phyloP scores from a whole-genome alignment of 208 protist species.

The Acanthamoeba royreba region DNA sequence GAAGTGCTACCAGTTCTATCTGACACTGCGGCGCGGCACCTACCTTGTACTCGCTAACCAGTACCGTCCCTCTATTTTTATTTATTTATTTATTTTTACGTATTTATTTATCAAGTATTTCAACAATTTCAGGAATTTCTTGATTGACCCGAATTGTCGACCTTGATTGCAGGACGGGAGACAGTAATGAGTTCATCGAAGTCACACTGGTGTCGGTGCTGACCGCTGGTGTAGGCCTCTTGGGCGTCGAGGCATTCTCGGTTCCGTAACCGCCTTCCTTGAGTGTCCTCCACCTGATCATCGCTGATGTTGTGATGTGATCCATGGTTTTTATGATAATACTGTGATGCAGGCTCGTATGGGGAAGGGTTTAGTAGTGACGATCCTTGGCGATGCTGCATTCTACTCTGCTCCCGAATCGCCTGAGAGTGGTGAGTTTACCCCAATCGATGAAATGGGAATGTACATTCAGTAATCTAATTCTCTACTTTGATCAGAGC shows the following conservation, averaged over 20 bases:
- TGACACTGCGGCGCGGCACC: not conserved
- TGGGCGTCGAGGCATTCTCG: not conserved
- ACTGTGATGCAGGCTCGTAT: not conserved
- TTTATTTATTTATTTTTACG: not conserved
- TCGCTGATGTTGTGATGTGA: not conserved
- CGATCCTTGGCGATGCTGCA: constrained; percentile 56
- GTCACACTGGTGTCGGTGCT: not conserved
- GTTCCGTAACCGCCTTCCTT: too few relatives aligned
- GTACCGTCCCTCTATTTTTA: not conserved
- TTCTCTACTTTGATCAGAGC: not conserved
- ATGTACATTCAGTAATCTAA: not conserved
- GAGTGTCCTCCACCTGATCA: not conserved
- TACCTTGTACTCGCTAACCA: not conserved
- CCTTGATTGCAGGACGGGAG: not conserved
- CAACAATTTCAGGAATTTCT: too few relatives aligned
- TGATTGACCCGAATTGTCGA: too few relatives aligned
- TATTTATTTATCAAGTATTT: not conserved
- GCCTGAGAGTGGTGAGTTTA: not conserved
- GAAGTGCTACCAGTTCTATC: not conserved
- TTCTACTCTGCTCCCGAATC: constrained; percentile 55
- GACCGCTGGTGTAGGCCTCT: not conserved
- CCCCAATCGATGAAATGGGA: too few relatives aligned
- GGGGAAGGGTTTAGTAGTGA: not conserved
- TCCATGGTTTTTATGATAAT: too few relatives aligned
- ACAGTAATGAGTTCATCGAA: not conserved